These are phyloP conservation scores for Cyclotella sp. DNA, from an alignment of 108 stramenopile genomes.

Conservation along the genomic window DNA sequence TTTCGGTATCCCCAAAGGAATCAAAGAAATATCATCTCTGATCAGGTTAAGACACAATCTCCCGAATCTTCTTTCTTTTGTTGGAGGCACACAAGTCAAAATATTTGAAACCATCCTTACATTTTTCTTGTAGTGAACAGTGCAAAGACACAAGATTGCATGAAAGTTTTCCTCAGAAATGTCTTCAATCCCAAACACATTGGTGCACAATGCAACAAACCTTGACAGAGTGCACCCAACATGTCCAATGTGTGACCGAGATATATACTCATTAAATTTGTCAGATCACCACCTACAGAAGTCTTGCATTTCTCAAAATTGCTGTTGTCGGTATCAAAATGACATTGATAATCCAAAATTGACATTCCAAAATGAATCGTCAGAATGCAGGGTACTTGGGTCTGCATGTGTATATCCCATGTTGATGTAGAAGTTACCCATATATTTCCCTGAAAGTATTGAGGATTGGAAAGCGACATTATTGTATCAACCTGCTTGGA, in stretches of 20 bases:
- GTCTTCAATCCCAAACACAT: background rate
- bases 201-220: background rate
- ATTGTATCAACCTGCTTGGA: background rate
- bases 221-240: background rate
- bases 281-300: background rate
- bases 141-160: background rate
- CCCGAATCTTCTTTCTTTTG: background rate
- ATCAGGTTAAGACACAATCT: background rate
- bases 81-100: background rate
- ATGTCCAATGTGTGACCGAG: background rate
- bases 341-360: background rate
- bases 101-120: background rate
- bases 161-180: background rate
- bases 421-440: conserved; percentile 1
- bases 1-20: background rate
- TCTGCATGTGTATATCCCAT: conserved; percentile 1
- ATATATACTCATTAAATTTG: background rate
- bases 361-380: background rate
- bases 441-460: background rate
- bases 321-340: background rate
- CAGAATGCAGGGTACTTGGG: background rate
- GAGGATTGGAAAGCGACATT: background rate
- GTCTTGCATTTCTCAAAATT: background rate
- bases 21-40: background rate
- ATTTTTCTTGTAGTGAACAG: background rate